Percentiles rank a stretch among this genome's conserved stretches.
phyloP scores from a whole-genome alignment of 768 basidiomycete genomes.

The Phylloporus sp. region DNA sequence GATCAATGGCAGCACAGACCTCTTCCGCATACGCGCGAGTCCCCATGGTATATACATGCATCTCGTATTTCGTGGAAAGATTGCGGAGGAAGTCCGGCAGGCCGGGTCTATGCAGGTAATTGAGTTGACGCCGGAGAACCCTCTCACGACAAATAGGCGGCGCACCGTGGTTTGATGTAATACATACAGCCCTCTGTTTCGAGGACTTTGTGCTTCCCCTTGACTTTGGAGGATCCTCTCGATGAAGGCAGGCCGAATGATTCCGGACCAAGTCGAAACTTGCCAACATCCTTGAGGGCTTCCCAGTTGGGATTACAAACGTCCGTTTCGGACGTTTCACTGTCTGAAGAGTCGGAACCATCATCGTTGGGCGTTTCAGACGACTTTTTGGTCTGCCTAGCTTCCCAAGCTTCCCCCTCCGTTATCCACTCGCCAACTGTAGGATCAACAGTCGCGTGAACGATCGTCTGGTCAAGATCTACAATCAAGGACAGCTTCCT shows the following conservation, averaged over 20 bases:
- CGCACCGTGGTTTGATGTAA: conserved; percentile 95
- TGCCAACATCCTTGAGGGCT: conserved; percentile 84
- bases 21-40: conserved; percentile 95
- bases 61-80: conserved; percentile 81
- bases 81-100: conserved; percentile 71
- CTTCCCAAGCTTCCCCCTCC: conserved; percentile 81
- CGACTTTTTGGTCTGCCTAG: conserved; percentile 45
- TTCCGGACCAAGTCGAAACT: conserved; percentile 86
- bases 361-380: conserved; percentile 30
- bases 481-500: conserved; percentile 92
- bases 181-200: conserved; percentile 89
- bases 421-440: conserved; percentile 97
- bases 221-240: conserved; percentile 38
- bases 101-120: conserved; percentile 57
- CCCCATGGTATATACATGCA: conserved; percentile 99
- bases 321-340: conserved; percentile 43
- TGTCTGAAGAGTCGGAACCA: conserved; percentile 35
- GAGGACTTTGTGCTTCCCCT: conserved; percentile 60
- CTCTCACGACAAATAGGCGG: conserved; percentile 1
- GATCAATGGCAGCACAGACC: conserved; percentile 93
- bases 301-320: conserved; percentile 91
- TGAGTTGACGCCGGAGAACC: background rate
- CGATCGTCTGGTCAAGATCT: conserved; percentile 98
- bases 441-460: conserved; percentile 97
- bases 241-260: conserved; percentile 46